These are phyloP conservation scores for Penicillium hesseltinei DNA, from an alignment of 2,329 filamentous ascomycete species.

Conservation along the genomic window DNA sequence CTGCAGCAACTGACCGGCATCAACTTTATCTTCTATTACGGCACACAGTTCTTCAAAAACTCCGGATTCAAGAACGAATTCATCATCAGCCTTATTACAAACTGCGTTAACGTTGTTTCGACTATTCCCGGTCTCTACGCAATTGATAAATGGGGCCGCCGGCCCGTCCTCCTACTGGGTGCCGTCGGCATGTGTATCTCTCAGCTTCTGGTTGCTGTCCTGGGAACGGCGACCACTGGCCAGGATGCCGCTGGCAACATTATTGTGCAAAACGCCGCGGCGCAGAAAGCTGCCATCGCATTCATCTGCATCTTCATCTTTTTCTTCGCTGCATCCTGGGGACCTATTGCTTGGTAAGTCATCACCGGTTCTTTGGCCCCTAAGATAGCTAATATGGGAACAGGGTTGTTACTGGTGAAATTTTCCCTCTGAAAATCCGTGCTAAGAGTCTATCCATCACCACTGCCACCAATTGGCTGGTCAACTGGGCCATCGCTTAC, in stretches of 20 bases:
- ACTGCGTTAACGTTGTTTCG: conserved; percentile 48
- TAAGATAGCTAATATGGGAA: neutral
- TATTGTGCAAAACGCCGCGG: neutral
- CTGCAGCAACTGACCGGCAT: conserved; percentile 44
- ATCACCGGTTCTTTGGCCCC: neutral
- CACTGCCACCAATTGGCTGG: conserved; percentile 14
- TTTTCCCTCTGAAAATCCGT: conserved; percentile 10
- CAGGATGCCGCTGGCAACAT: neutral
- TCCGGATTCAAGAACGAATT: conserved; percentile 46
- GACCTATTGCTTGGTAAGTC: conserved; percentile 24
- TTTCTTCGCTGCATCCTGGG: conserved; percentile 46
- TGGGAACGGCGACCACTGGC: conserved; percentile 41
- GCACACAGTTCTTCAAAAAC: conserved; percentile 41
- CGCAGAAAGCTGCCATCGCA: conserved; percentile 34
- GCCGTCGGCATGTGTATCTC: conserved; percentile 48
- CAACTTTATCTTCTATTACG: conserved; percentile 47
- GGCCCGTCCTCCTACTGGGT: conserved; percentile 48
- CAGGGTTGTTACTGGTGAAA: conserved; percentile 48
- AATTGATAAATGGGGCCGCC: conserved; percentile 51
- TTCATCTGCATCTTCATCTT: conserved; percentile 47
- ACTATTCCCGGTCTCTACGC: conserved; percentile 50
- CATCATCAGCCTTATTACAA: conserved; percentile 49
- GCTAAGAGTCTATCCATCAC: conserved; percentile 11
- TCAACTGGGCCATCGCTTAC: conserved; percentile 67
- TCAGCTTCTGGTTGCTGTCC: conserved; percentile 50